Base-by-base conservation (phyloP, 1,139 yeast genomes). In the Yamadazyma epiphylla region DNA sequence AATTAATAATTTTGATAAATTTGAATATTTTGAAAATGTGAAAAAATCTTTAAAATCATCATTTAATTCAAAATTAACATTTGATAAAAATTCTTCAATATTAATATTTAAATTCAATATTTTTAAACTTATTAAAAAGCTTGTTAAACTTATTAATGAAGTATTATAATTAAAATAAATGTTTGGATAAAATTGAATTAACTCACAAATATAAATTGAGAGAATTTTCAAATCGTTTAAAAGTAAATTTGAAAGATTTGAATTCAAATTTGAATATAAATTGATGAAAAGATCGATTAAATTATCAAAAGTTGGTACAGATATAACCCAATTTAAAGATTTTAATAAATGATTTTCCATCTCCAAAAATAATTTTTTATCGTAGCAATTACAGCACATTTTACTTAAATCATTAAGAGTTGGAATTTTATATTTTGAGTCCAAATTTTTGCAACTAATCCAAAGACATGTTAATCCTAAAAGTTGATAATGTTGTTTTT, bases 391-490 rank as follows among this genome's bases (percentile, higher is more conserved):
- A 52, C 84, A 81, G 48, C 87, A 80, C 54, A 78, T 70, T 41
- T 68, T 67, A 45, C 79, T 59, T 38, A 75, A 62, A 43, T 74
- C 77, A 42, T 70, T 68, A 38, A 77, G 53, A 13, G 75, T 61
- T 17, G 87, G 85, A 28, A 80, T 74, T 48, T 76, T 76, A 43
- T 73, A 73, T 55, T 83, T 83, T 33, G 77, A 66, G 50, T 82
- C 91, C 54, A 76, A 66, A 51, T 74, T 80, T 57, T 83, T 83
- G 40, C 87, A 76, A 25, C 84, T 72, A 30, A 81, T 71, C 94
- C 91, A 83, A 29, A 83, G 60, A 39, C 85, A 72, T 16, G 87
- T 77, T 37, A 82, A 64, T 3, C 88, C 89, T 37, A 81, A 60
- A 38, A 82, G 59, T 49, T 81, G 86, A 51, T 76, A 80, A 48